A percentile compares a stretch with the other conserved stretches of the same genome.
These are phyloP conservation scores for Coemansia sp. DNA, from an alignment of 192 early-diverging fungal genomes.

Conservation along the genomic window DNA sequence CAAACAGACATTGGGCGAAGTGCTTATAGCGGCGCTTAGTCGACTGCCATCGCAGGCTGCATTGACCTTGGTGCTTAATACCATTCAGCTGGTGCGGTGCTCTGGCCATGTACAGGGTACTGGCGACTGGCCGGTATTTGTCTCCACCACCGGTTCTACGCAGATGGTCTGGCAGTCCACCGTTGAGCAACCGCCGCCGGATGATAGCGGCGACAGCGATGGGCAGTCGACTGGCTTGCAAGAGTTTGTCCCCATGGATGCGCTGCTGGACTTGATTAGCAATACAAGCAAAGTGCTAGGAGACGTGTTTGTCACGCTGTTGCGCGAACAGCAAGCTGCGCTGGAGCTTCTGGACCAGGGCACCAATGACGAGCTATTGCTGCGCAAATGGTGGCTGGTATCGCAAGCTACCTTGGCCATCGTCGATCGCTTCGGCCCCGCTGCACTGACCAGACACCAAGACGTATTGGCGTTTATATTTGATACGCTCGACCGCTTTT, in stretches of 20 bases:
- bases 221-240: slow-evolving; percentile 22
- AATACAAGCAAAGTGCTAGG: slow-evolving; percentile 64
- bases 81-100: background rate
- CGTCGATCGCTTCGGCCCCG: slow-evolving; percentile 72
- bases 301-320: slow-evolving; percentile 73
- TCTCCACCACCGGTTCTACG: background rate
- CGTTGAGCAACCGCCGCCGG: too few relatives aligned
- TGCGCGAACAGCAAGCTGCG: slow-evolving; percentile 67
- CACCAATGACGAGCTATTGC: background rate
- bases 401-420: slow-evolving; percentile 58
- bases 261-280: slow-evolving; percentile 69
- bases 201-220: background rate
- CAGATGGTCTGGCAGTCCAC: slow-evolving; percentile 9
- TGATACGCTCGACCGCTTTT: slow-evolving; percentile 60
- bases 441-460: slow-evolving; percentile 69
- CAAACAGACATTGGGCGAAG: slow-evolving; percentile 44
- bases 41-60: slow-evolving; percentile 27
- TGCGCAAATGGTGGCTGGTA: slow-evolving; percentile 47
- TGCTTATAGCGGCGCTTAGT: slow-evolving; percentile 16
- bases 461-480: slow-evolving; percentile 76
- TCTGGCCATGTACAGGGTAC: slow-evolving; percentile 13
- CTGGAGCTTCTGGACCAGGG: slow-evolving; percentile 43
- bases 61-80: slow-evolving; percentile 17
- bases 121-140: slow-evolving; percentile 39
- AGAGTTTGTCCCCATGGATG: slow-evolving; percentile 57